Evolutionary conservation across 805 yeast species (phyloP).

Genomic region (Wickerhamomyces tratensis): DNA sequence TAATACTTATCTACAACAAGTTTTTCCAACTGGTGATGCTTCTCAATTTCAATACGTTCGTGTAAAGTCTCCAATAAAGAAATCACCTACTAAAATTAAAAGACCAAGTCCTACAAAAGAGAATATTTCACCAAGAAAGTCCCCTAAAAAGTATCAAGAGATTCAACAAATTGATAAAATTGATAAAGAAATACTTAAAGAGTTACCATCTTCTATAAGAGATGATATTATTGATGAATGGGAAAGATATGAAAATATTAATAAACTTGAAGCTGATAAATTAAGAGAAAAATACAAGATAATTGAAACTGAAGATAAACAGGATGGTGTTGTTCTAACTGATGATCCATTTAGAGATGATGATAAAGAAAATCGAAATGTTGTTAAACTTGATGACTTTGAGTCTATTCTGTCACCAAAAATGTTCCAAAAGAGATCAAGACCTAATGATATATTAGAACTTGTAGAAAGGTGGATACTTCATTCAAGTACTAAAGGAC

Average conservation of each 20-base stretch:
- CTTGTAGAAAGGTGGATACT: constrained; percentile 28
- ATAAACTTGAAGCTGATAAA: constrained; percentile 6
- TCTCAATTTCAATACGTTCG: constrained; percentile 7
- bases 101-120: not conserved
- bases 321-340: not conserved
- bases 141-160: not conserved
- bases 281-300: constrained; percentile 3
- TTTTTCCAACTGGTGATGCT: constrained; percentile 6
- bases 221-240: constrained; percentile 12
- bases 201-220: constrained; percentile 13
- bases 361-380: not conserved
- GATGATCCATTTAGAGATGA: not conserved
- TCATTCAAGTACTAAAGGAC: constrained; percentile 23
- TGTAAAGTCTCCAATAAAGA: constrained; percentile 9
- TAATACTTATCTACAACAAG: constrained; percentile 13
- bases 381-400: not conserved
- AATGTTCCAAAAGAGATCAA: constrained; percentile 22
- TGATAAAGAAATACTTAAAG: constrained; percentile 15
- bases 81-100: constrained; percentile 3
- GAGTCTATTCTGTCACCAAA: constrained; percentile 12
- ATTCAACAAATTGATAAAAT: constrained; percentile 1
- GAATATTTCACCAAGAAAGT: not conserved
- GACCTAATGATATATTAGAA: constrained; percentile 25
- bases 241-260: constrained; percentile 6
- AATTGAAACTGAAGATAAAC: not conserved